Conservation (phyloP, 2,329 filamentous ascomycete species). For the Akanthomyces lecanii region DNA sequence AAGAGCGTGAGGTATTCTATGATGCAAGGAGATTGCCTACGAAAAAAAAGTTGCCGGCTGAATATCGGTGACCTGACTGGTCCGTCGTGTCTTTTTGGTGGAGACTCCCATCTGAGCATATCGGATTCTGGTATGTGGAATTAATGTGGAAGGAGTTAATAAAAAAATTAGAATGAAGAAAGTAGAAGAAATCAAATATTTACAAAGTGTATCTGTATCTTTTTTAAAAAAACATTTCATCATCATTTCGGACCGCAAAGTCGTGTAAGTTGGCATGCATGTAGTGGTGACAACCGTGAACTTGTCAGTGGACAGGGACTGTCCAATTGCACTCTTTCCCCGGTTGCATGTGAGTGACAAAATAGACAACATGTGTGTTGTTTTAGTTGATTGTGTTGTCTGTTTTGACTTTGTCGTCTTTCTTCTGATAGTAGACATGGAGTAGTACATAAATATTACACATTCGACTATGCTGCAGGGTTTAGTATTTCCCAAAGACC, state of each 20-base stretch:
- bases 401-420: not conserved
- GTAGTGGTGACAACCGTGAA: too few species aligned
- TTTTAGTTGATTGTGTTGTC: too few species aligned
- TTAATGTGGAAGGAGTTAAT: not conserved
- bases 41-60: conserved; percentile 23
- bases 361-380: too few species aligned
- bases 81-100: not conserved
- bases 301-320: not conserved
- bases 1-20: not conserved
- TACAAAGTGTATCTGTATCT: too few species aligned
- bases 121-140: not conserved
- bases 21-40: conserved; percentile 1
- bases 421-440: too few species aligned
- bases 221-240: too few species aligned
- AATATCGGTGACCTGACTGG: conserved; percentile 21
- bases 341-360: too few species aligned
- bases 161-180: not conserved
- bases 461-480: not conserved
- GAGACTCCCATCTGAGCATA: not conserved
- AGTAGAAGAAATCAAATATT: not conserved
- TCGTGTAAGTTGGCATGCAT: too few species aligned
- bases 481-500: conserved; percentile 55
- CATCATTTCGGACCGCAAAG: too few species aligned
- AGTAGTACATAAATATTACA: not conserved
- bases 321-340: too few species aligned